These are phyloP conservation scores for Penicillium sp. DNA, from an alignment of 2,329 filamentous ascomycete species.

Conservation along the genomic window DNA sequence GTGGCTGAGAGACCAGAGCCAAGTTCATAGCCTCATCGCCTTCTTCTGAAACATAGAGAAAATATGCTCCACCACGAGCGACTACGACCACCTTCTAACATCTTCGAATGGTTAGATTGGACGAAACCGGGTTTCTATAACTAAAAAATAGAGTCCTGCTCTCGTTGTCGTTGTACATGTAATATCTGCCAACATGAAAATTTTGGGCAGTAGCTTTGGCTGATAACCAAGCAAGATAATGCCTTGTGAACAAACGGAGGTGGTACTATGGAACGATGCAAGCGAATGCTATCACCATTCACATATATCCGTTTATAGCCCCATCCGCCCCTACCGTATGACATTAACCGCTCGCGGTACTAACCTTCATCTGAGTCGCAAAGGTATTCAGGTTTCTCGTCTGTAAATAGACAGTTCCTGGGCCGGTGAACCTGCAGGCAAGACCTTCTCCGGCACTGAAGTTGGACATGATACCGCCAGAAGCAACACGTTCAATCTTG, in stretches of 20 bases:
- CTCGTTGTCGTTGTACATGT: not conserved
- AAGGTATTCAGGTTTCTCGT: constrained; percentile 79
- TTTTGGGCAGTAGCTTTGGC: no score
- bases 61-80: not conserved
- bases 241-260: no score
- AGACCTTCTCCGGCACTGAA: constrained; percentile 82
- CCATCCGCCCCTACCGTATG: not conserved
- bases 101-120: no score
- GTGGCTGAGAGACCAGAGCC: not conserved
- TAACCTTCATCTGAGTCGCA: constrained; percentile 55
- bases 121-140: not conserved
- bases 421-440: constrained; percentile 90
- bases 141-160: not conserved
- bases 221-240: no score
- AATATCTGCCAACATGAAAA: not conserved
- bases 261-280: no score
- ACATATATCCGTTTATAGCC: no score
- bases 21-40: no score
- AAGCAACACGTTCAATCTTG: constrained; percentile 83
- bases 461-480: constrained; percentile 89
- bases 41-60: no score
- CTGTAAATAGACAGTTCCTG: constrained; percentile 89
- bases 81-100: constrained; percentile 7
- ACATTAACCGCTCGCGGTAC: constrained; percentile 36
- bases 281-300: no score